phyloP scores from a whole-genome alignment of 805 yeast species.

The Wickerhamiella siamensis region DNA sequence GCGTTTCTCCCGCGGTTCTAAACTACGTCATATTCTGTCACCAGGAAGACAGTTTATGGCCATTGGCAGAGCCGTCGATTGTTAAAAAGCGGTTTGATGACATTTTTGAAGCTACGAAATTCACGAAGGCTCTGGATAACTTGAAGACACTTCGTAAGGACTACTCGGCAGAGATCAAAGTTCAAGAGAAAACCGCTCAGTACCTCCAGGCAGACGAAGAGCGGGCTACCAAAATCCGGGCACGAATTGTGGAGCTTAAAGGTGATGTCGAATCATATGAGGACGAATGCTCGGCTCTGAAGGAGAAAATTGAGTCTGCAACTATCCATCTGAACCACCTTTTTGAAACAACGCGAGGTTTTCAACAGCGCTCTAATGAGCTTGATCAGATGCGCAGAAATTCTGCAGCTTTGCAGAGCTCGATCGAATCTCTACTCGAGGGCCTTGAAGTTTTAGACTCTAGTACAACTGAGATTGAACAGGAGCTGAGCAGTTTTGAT shows the following conservation, averaged over 20 bases:
- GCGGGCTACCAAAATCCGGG: slow-evolving; percentile 46
- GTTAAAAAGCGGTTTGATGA: slow-evolving; percentile 91
- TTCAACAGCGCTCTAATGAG: slow-evolving; percentile 54
- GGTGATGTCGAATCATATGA: slow-evolving; percentile 32
- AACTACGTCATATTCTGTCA: slow-evolving; percentile 94
- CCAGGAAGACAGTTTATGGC: slow-evolving; percentile 96
- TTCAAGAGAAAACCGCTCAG: slow-evolving; percentile 64
- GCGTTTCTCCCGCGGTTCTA: slow-evolving; percentile 74
- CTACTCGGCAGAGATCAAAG: slow-evolving; percentile 55
- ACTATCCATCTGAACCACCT: slow-evolving; percentile 47
- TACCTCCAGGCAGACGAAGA: slow-evolving; percentile 62
- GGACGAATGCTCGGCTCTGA: slow-evolving; percentile 35
- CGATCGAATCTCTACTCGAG: slow-evolving; percentile 35
- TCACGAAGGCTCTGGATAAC: slow-evolving; percentile 75
- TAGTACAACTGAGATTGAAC: slow-evolving; percentile 19
- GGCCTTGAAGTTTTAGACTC: slow-evolving; percentile 33
- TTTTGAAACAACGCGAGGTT: slow-evolving; percentile 67
- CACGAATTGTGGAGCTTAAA: slow-evolving; percentile 33
- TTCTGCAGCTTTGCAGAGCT: slow-evolving; percentile 33
- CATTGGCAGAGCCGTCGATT: slow-evolving; percentile 68
- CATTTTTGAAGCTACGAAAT: slow-evolving; percentile 87
- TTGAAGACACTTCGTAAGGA: slow-evolving; percentile 67
- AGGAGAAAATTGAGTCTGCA: slow-evolving; percentile 35
- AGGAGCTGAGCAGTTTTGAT: slow-evolving; percentile 22
- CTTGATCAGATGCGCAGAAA: slow-evolving; percentile 43